Conservation (phyloP, 2,329 filamentous ascomycete species). For the Huntiella moniliformis region DNA sequence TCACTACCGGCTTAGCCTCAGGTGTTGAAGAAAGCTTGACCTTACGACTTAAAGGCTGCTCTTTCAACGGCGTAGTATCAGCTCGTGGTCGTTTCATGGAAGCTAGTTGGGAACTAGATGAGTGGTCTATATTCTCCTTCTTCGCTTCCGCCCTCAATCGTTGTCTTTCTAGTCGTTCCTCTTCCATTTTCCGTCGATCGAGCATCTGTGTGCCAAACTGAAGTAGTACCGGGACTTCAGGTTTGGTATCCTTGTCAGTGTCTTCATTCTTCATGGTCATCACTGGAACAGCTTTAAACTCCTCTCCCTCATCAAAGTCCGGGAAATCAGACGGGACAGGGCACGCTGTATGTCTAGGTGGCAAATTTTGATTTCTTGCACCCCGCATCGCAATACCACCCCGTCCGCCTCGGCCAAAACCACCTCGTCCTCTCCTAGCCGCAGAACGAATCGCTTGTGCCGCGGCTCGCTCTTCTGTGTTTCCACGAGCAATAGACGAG, state of each 20-base stretch:
- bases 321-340: background rate
- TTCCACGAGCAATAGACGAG: background rate
- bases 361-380: background rate
- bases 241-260: background rate
- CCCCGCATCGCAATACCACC: background rate
- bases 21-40: background rate
- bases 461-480: background rate
- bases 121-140: too few species aligned
- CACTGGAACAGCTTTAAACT: too few species aligned
- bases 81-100: slow-evolving; percentile 4
- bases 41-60: background rate
- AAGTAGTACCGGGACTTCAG: background rate
- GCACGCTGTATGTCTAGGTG: background rate
- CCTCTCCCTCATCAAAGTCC: too few species aligned
- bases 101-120: background rate
- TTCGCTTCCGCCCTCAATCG: background rate
- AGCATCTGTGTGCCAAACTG: slow-evolving; percentile 31
- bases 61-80: background rate
- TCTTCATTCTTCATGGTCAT: background rate
- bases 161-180: slow-evolving; percentile 52
- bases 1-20: background rate
- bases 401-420: too few species aligned
- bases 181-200: slow-evolving; percentile 69
- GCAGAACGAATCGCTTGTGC: too few species aligned
- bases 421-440: too few species aligned